phyloP scores from a whole-genome alignment of 257 asterid genomes.

The Solanum sitiens region DNA sequence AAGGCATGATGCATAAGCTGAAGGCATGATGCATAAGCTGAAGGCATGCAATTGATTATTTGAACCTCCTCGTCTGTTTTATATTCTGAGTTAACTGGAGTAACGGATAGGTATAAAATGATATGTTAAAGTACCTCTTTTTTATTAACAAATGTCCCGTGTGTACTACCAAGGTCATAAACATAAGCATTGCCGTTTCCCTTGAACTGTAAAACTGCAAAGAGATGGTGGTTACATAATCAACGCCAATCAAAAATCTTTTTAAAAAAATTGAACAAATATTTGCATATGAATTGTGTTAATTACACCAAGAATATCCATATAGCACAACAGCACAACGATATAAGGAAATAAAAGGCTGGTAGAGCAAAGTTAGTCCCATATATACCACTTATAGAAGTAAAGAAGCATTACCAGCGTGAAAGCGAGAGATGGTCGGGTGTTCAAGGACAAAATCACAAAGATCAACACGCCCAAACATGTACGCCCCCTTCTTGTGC shows the following conservation, averaged over 20 bases:
- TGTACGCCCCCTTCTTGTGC: constrained; percentile 85
- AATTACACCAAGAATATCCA: neutral
- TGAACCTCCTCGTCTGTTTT: neutral
- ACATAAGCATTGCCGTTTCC: constrained; percentile 63
- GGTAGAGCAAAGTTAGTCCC: neutral
- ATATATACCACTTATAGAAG: neutral
- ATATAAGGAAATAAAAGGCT: neutral
- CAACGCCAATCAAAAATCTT: neutral
- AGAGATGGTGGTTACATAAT: constrained; percentile 9
- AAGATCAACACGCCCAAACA: constrained; percentile 96
- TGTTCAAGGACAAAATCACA: constrained; percentile 94
- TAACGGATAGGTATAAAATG: neutral
- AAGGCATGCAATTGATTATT: neutral
- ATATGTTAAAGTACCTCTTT: constrained; percentile 41
- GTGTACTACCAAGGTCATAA: constrained; percentile 92
- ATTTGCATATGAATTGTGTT: neutral
- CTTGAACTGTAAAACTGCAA: constrained; percentile 83
- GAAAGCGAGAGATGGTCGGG: constrained; percentile 92
- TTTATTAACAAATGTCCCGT: constrained; percentile 86
- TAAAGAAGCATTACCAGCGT: constrained; percentile 60
- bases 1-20: neutral
- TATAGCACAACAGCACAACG: neutral
- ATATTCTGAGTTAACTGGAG: neutral
- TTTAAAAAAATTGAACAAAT: neutral
- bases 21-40: neutral